Evolutionary conservation across 2,329 filamentous ascomycete genomes (phyloP).

Genomic region (Ophiostoma fasciatum): DNA sequence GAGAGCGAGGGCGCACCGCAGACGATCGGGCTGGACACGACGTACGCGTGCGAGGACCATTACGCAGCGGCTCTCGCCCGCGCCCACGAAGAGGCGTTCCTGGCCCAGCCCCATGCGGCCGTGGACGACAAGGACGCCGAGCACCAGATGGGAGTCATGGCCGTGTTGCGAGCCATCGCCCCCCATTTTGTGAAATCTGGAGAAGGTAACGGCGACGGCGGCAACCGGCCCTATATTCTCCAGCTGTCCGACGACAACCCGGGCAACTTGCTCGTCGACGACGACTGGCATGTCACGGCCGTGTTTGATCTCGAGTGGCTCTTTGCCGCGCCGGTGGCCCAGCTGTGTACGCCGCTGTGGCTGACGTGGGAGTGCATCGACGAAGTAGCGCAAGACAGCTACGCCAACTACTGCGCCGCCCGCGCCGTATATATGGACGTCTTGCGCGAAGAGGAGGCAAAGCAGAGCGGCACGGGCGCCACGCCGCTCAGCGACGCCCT

Average conservation of each 20-base stretch:
- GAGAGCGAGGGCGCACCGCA: conserved; percentile 20
- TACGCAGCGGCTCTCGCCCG: conserved; percentile 16
- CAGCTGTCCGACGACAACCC: conserved; percentile 17
- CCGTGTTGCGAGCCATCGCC: conserved; percentile 13
- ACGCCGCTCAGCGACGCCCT: neutral
- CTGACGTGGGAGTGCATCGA: conserved; percentile 13
- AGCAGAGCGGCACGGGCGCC: neutral
- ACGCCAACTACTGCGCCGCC: conserved; percentile 7
- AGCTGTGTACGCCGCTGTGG: conserved; percentile 17
- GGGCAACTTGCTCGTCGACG: conserved; percentile 20
- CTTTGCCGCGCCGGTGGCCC: conserved; percentile 17
- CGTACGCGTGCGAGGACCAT: conserved; percentile 17
- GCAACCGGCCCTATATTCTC: conserved; percentile 15
- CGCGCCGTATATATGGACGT: conserved; percentile 8
- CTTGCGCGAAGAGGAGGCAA: conserved; percentile 10
- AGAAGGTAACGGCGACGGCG: neutral
- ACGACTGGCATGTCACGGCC: conserved; percentile 19
- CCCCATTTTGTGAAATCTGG: conserved; percentile 12
- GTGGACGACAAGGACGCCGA: conserved; percentile 13
- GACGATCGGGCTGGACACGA: conserved; percentile 16
- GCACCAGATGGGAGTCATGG: conserved; percentile 15
- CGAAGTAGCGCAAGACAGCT: conserved; percentile 1
- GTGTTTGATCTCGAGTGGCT: conserved; percentile 21
- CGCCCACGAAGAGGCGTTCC: conserved; percentile 16
- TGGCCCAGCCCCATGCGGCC: conserved; percentile 14